Evolutionary conservation across 306 rosid genomes (phyloP).

Genomic region (Trifolium repens): DNA sequence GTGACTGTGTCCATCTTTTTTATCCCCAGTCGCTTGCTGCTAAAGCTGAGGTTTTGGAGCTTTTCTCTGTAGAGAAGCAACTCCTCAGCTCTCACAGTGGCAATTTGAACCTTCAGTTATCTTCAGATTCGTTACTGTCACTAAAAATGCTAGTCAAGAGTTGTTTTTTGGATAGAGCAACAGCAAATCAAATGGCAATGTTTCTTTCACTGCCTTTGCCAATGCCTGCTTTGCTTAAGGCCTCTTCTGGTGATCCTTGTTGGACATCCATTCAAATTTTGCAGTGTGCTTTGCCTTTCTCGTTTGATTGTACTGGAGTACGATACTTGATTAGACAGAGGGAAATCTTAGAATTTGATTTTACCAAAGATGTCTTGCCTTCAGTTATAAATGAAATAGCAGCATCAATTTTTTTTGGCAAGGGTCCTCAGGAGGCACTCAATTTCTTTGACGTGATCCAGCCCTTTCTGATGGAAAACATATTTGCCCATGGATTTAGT

Average conservation of each 20-base stretch:
- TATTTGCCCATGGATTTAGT: slow-evolving; percentile 85
- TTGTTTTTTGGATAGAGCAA: slow-evolving; percentile 52
- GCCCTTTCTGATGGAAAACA: slow-evolving; percentile 87
- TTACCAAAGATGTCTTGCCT: slow-evolving; percentile 58
- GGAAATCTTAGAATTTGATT: slow-evolving; percentile 65
- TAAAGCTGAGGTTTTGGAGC: slow-evolving; percentile 91
- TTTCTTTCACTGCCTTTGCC: slow-evolving; percentile 72
- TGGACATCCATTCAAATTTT: slow-evolving; percentile 88
- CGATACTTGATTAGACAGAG: slow-evolving; percentile 63
- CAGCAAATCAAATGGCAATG: slow-evolving; percentile 81
- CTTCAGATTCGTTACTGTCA: slow-evolving; percentile 73
- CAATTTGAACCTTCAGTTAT: slow-evolving; percentile 75
- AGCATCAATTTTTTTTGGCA: slow-evolving; percentile 76
- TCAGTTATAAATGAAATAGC: slow-evolving; percentile 72
- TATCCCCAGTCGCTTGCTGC: slow-evolving; percentile 95
- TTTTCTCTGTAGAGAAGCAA: slow-evolving; percentile 87
- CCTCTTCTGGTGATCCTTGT: slow-evolving; percentile 51
- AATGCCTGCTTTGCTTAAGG: slow-evolving; percentile 61
- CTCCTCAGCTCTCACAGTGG: slow-evolving; percentile 95
- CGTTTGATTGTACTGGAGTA: slow-evolving; percentile 69
- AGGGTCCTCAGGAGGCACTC: slow-evolving; percentile 80
- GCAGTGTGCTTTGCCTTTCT: slow-evolving; percentile 72
- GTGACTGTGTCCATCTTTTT: slow-evolving; percentile 87
- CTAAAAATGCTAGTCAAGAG: slow-evolving; percentile 65
- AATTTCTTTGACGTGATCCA: slow-evolving; percentile 73